phyloP scores from a whole-genome alignment of 2,329 filamentous ascomycete species.

The Talaromyces sp. region DNA sequence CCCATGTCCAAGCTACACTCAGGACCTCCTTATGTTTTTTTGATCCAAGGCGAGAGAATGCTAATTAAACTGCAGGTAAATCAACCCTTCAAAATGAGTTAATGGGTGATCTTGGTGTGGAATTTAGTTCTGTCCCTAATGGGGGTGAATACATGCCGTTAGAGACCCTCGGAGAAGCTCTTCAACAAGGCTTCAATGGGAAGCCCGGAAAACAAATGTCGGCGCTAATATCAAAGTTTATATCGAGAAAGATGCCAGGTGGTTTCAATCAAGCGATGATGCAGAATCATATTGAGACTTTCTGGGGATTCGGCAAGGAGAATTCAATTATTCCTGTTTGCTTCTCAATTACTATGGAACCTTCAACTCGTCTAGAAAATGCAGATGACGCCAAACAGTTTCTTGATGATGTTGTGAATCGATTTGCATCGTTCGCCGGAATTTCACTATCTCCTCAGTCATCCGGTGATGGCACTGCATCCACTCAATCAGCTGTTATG shows the following conservation, averaged over 20 bases:
- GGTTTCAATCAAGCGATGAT: conserved; percentile 97
- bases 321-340: conserved; percentile 72
- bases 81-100: conserved; percentile 99
- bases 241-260: conserved; percentile 98
- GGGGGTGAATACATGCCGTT: conserved; percentile 97
- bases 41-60: not conserved
- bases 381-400: conserved; percentile 89
- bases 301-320: conserved; percentile 94
- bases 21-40: not conserved
- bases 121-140: conserved; percentile 97
- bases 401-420: conserved; percentile 81
- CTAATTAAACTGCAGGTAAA: conserved; percentile 65
- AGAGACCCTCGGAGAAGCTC: conserved; percentile 87
- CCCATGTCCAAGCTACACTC: not conserved
- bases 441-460: not conserved
- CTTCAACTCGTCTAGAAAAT: conserved; percentile 53
- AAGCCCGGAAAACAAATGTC: conserved; percentile 95
- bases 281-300: conserved; percentile 87
- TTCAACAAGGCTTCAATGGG: conserved; percentile 98
- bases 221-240: conserved; percentile 85
- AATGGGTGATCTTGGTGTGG: conserved; percentile 92
- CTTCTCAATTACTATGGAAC: conserved; percentile 58
- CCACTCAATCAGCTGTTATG: not conserved
- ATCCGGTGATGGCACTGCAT: not conserved
- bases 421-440: conserved; percentile 81